These are phyloP conservation scores for Epichloe brachyelytri DNA, from an alignment of 2,329 filamentous ascomycete genomes.

Conservation along the genomic window DNA sequence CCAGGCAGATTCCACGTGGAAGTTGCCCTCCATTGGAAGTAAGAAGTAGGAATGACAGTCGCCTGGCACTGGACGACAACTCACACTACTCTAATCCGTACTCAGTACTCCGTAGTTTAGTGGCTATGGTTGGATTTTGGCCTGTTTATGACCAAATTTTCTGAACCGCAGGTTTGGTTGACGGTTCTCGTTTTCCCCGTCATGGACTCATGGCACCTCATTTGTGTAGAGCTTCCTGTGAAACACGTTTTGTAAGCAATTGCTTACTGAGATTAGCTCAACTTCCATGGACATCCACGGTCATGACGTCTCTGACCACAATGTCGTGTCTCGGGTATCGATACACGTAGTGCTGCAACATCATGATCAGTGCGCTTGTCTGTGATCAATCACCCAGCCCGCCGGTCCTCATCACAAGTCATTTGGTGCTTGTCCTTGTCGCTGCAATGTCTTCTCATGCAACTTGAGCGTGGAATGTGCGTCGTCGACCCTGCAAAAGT, in stretches of 20 bases:
- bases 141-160: neutral
- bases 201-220: too few relatives aligned
- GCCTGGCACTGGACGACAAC: neutral
- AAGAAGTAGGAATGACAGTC: neutral
- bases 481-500: constrained; percentile 7
- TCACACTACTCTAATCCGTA: neutral
- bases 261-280: neutral
- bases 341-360: neutral
- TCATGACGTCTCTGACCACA: neutral
- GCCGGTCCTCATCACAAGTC: neutral
- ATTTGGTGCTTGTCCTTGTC: neutral
- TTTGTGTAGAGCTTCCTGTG: too few relatives aligned
- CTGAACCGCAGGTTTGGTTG: neutral
- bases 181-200: too few relatives aligned
- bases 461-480: neutral
- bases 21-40: neutral
- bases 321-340: neutral
- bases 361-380: neutral
- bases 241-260: neutral
- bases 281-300: too few relatives aligned
- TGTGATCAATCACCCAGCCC: neutral
- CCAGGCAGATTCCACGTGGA: neutral
- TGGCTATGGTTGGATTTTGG: too few relatives aligned
- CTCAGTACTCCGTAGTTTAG: too few relatives aligned
- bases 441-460: constrained; percentile 2